Evolutionary conservation across 495 filamentous ascomycete species (phyloP), one percentile per base, ranked within the genome.

Genomic region (Tetracladium marchalianum): DNA sequence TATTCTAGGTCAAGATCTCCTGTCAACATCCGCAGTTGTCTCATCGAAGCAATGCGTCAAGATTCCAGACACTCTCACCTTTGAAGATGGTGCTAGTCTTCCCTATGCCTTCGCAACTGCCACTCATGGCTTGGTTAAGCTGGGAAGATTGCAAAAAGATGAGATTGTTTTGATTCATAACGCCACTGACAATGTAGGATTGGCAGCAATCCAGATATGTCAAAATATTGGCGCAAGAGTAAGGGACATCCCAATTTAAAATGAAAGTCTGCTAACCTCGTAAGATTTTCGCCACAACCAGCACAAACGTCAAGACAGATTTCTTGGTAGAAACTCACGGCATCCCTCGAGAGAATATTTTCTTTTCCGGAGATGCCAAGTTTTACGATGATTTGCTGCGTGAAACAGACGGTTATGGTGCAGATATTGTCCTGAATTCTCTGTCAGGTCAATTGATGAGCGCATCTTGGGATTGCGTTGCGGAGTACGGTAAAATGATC

Each of bases 141-240:
- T 66, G 9, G 69, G 62, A 12, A 55, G 65, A 1, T 60, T 75
- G 0, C 46, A 49, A 9, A 60, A 66, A 10, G 77, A 66, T 27
- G 76, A 84, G 53, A 73, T 61, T 8, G 68, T 82, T 0, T 65
- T 84, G 13, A 77, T 84, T 35, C 75, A 82, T 45, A 64, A 69
- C 1, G 80, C 70, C 11, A 64, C 80, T 9, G 76, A 77, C 22
- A 73, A 67, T 1, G 66, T 81, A 2, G 80, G 78, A 1, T 73
- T 80, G 52, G 78, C 78, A 11, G 72, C 78, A 10, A 76, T 83
- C 42, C 61, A 64, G 33, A 41, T 84, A 0, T 73, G 76, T 0
- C 68, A 77, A 34, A 63, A 66, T 51, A 49, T 73, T 12, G 75
- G 74, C 0, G 75, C 76, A 4, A 67, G 75, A 45, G 62, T 84